Evolutionary conservation across 495 filamentous ascomycete species (phyloP), one percentile per base, ranked within the genome.

Genomic region (Lophiostoma macrostomum): DNA sequence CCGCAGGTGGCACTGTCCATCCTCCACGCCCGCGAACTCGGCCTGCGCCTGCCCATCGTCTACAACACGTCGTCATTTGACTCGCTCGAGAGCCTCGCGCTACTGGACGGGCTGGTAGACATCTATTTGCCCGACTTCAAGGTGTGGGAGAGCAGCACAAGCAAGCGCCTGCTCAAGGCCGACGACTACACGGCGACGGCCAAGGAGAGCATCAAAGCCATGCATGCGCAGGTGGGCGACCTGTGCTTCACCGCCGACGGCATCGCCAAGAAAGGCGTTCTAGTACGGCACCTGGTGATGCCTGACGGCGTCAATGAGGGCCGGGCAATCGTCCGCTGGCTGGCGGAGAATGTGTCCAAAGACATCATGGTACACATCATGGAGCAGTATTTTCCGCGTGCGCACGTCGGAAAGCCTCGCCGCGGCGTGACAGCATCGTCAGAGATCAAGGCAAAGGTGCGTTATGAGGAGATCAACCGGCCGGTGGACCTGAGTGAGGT

Each of bases 51-150:
- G 14, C 87, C 87, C 3, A 82, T 90, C 50, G 72, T 91, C 28
- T 89, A 91, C 71, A 91, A 90, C 55, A 88, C 86, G 0, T 86
- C 83, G 0, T 80, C 80, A 4, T 90, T 84, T 57, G 87, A 90
- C 67, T 86, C 80, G 1, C 67, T 86, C 3, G 81, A 77, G 0
- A 86, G 81, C 0, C 64, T 90, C 0, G 65, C 79, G 29, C 70
- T 90, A 2, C 71, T 90, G 35, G 82, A 89, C 57, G 87, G 86
- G 0, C 71, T 90, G 8, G 79, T 90, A 0, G 86, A 90, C 64
- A 86, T 90, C 34, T 90, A 89, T 64, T 72, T 90, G 7, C 80
- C 86, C 0, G 86, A 90, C 56, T 88, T 90, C 73, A 90, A 90
- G 60, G 80, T 88, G 3, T 90, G 86, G 86, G 74, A 72, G 12